Evolutionary conservation across 2,329 filamentous ascomycete genomes (phyloP).

Genomic region (Penicillium decumbens): DNA sequence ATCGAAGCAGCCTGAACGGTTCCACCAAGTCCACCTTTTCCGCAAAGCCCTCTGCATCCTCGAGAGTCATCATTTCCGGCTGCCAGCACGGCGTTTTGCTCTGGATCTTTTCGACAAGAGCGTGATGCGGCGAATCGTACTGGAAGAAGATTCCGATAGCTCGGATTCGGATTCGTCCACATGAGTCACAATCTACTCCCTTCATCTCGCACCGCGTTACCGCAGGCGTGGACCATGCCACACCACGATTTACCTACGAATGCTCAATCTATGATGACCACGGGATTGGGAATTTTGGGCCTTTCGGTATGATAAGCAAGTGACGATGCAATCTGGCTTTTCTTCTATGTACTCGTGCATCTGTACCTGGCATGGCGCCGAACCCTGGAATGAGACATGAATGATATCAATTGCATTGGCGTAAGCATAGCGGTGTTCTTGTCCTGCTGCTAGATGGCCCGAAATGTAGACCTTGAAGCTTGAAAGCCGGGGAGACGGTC

Average conservation of each 20-base stretch:
- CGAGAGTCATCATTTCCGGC: slow-evolving; percentile 81
- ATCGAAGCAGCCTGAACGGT: slow-evolving; percentile 67
- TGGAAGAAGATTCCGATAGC: slow-evolving; percentile 58
- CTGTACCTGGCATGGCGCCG: slow-evolving; percentile 13
- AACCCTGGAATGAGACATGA: slow-evolving; percentile 18
- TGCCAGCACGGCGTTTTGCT: slow-evolving; percentile 82
- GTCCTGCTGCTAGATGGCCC: background rate
- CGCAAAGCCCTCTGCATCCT: slow-evolving; percentile 78
- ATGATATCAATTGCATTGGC: slow-evolving; percentile 7
- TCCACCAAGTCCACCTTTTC: slow-evolving; percentile 73
- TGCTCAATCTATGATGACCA: slow-evolving; percentile 11
- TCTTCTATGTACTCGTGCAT: slow-evolving; percentile 11
- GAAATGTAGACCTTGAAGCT: background rate
- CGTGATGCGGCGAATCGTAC: slow-evolving; percentile 77
- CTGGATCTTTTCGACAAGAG: slow-evolving; percentile 92
- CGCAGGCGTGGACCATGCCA: background rate
- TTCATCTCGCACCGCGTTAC: background rate
- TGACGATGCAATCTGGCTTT: slow-evolving; percentile 1
- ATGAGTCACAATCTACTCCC: background rate
- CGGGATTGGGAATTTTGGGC: background rate
- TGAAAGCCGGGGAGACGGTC: no score
- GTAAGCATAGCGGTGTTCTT: background rate
- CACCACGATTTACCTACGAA: slow-evolving; percentile 3
- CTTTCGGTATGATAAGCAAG: slow-evolving; percentile 1
- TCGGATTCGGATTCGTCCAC: slow-evolving; percentile 28